Percentiles rank a stretch among this genome's conserved stretches.
Evolutionary conservation across 768 basidiomycete genomes (phyloP).

Genomic region (Trametes villosa): DNA sequence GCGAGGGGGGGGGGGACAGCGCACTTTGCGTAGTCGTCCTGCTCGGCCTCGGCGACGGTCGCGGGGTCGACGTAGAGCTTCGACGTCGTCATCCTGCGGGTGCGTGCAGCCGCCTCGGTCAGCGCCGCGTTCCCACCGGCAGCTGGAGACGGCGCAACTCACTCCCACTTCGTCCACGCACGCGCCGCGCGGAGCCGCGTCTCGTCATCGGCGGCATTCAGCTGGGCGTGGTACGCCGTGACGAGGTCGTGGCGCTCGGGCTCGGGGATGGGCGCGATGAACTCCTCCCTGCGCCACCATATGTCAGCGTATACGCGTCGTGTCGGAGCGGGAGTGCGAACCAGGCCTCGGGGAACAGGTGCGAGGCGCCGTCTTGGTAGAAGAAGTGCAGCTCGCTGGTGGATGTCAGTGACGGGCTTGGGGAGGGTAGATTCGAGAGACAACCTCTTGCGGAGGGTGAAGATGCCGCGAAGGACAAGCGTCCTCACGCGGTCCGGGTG

Average conservation of each 20-base stretch:
- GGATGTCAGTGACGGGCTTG: neutral
- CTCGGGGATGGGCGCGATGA: constrained; percentile 79
- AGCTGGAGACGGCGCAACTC: constrained; percentile 37
- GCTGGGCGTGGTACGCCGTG: constrained; percentile 79
- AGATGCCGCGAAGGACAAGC: constrained; percentile 86
- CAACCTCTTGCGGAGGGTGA: constrained; percentile 80
- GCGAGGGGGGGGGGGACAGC: constrained; percentile 27
- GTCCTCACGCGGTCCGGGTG: constrained; percentile 83
- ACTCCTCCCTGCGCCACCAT: constrained; percentile 69
- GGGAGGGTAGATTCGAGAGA: neutral
- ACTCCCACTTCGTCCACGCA: constrained; percentile 94
- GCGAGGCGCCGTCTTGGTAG: constrained; percentile 85
- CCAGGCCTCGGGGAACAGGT: constrained; percentile 90
- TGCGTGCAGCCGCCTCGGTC: constrained; percentile 33
- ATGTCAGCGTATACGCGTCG: neutral
- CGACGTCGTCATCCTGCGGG: constrained; percentile 77
- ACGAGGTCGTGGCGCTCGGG: constrained; percentile 80
- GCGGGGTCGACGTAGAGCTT: constrained; percentile 71
- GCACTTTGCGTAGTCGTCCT: constrained; percentile 78
- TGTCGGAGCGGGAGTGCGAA: constrained; percentile 34
- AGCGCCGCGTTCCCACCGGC: neutral
- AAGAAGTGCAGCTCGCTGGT: constrained; percentile 84
- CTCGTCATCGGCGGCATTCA: constrained; percentile 72
- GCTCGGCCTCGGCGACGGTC: constrained; percentile 67
- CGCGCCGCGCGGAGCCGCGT: constrained; percentile 71